Evolutionary conservation across 2,329 filamentous ascomycete genomes (phyloP).

Genomic region (Knufia fluminis): DNA sequence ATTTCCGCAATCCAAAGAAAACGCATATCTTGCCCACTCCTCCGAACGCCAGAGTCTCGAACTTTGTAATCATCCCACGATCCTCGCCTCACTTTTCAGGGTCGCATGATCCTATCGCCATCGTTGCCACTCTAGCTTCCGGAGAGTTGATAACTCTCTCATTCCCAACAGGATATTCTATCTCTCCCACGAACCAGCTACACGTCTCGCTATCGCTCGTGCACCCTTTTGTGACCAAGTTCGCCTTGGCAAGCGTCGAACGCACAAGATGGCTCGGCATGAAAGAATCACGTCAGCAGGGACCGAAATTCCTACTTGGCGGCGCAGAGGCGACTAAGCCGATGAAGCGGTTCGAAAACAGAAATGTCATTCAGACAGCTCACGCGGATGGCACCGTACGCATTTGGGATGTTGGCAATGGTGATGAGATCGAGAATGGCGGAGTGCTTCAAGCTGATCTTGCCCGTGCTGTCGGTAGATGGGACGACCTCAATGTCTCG

Average conservation of each 20-base stretch:
- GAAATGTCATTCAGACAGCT: constrained; percentile 76
- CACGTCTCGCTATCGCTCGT: constrained; percentile 81
- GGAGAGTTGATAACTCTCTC: constrained; percentile 84
- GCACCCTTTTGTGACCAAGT: constrained; percentile 74
- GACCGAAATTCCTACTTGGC: constrained; percentile 68
- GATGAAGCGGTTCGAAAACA: constrained; percentile 66
- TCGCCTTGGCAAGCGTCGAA: constrained; percentile 63
- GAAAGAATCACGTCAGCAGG: constrained; percentile 71
- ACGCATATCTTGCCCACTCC: constrained; percentile 66
- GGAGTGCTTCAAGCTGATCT: constrained; percentile 76
- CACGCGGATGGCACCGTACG: constrained; percentile 88
- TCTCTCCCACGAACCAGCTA: constrained; percentile 85
- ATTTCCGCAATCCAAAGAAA: constrained; percentile 68
- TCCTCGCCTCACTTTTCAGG: constrained; percentile 76
- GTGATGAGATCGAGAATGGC: constrained; percentile 85
- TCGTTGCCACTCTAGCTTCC: constrained; percentile 69
- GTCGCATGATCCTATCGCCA: constrained; percentile 79
- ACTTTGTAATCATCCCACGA: constrained; percentile 77
- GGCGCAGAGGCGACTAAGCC: constrained; percentile 63
- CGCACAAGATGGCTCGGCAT: constrained; percentile 81
- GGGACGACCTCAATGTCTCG: constrained; percentile 65
- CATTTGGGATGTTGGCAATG: constrained; percentile 85
- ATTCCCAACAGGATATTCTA: constrained; percentile 84
- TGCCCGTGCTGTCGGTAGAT: constrained; percentile 70
- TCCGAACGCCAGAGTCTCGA: constrained; percentile 62